Percentiles rank a stretch among this genome's conserved stretches.
Conservation (phyloP, 2,329 filamentous ascomycete genomes). For the Colletotrichum camelliae region DNA sequence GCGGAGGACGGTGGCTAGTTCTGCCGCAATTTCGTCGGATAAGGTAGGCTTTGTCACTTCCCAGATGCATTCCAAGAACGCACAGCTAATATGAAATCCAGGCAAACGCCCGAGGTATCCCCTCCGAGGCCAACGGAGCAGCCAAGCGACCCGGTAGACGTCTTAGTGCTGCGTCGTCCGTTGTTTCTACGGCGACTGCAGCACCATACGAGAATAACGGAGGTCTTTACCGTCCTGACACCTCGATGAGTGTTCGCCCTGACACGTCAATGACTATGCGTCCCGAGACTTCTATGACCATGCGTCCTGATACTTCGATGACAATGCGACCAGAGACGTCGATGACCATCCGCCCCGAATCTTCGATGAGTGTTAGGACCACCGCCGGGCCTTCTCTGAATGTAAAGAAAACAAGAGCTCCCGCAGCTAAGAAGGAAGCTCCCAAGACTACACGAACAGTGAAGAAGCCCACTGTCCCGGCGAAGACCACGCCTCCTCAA, state of each 20-base stretch:
- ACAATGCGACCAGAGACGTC: conserved; percentile 46
- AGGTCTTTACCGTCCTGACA: conserved; percentile 36
- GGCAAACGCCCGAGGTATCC: conserved; percentile 39
- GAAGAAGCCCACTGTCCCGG: conserved; percentile 36
- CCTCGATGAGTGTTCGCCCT: conserved; percentile 38
- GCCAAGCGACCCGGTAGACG: conserved; percentile 47
- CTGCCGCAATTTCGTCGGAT: conserved; percentile 49
- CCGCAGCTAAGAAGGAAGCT: conserved; percentile 49
- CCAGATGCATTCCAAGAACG: neutral
- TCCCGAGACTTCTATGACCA: conserved; percentile 47
- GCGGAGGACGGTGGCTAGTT: conserved; percentile 66
- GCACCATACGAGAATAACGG: neutral
- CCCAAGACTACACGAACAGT: conserved; percentile 35
- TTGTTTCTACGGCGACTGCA: conserved; percentile 24
- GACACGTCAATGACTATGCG: conserved; percentile 35
- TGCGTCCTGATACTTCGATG: conserved; percentile 45
- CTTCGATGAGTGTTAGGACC: conserved; percentile 46
- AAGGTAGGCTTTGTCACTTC: conserved; percentile 37
- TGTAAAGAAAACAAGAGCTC: conserved; percentile 66
- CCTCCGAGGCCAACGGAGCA: conserved; percentile 25
- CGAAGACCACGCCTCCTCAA: conserved; percentile 7
- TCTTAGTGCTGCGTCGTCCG: conserved; percentile 52
- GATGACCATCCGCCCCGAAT: conserved; percentile 33
- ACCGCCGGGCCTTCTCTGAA: conserved; percentile 45
- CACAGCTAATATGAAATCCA: conserved; percentile 22